phyloP scores from a whole-genome alignment of 345 rosid species.

The Iberis pinnata region DNA sequence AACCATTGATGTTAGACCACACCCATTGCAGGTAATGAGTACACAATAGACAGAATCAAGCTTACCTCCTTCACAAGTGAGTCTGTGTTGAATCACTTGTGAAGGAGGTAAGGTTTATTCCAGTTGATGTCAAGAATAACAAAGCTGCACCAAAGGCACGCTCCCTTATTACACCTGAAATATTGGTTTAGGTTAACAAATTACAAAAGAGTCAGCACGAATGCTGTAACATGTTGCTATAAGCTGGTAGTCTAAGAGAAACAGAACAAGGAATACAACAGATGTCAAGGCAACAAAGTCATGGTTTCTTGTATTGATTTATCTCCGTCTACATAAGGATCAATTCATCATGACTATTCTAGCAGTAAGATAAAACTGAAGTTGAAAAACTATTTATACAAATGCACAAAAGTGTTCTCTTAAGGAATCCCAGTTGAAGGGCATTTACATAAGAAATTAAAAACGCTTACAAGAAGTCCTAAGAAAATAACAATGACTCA shows the following conservation, averaged over 20 bases:
- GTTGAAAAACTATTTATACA: neutral
- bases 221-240: neutral
- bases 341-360: neutral
- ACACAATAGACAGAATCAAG: neutral
- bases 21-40: constrained; percentile 3
- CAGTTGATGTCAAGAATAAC: constrained; percentile 65
- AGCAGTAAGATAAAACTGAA: neutral
- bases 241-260: constrained; percentile 1
- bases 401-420: neutral
- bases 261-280: too few relatives aligned
- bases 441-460: too few relatives aligned
- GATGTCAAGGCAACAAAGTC: constrained; percentile 8
- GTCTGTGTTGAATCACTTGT: constrained; percentile 78
- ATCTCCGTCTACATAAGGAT: neutral
- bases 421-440: too few relatives aligned
- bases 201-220: neutral
- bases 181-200: neutral
- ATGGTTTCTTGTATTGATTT: neutral
- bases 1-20: constrained; percentile 3
- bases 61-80: constrained; percentile 76
- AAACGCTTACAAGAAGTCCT: neutral
- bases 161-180: constrained; percentile 70
- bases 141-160: constrained; percentile 81
- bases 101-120: too few relatives aligned
- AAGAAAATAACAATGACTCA: neutral